Base-by-base conservation (phyloP, 257 asterid genomes). In the Solanum virginianum region DNA sequence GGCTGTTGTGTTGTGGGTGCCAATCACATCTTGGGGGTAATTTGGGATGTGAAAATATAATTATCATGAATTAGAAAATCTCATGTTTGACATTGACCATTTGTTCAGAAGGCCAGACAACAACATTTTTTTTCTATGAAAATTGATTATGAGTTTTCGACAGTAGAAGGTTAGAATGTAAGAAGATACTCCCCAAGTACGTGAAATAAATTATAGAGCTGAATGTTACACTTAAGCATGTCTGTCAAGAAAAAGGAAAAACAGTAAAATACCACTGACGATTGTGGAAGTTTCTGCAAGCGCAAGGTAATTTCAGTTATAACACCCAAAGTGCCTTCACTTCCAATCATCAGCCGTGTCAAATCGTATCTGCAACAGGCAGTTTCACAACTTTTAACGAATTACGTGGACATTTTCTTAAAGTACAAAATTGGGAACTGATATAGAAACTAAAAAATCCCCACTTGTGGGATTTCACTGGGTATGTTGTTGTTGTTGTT, bases 261-360 rank as follows among this genome's bases (percentile, higher is more conserved):
- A 69, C 83, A 79, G 14, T 83, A 69, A 85, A 87, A 65, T 94
- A 96, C 99, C 98, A 97, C 98, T 9, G 99, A 94, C 43, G 88
- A 47, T 85, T 92, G 90, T 60, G 99, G 98, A 85, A 95, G 93
- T 91, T 89, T 95, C 89, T 97, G 99, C 89, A 97, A 93, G 74
- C 99, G 98, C 90, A 97, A 82, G 75, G 99, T 97, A 85, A 95
- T 94, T 90, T 93, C 99, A 12, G 99, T 93, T 87, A 97, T 94
- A 83, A 97, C 96, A 80, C 99, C 99, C 90, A 97, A 80, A 62
- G 99, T 97, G 85, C 99, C 99, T 93, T 97, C 99, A 88, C 98
- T 97, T 87, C 98, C 99, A 88, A 97, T 97, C 86, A 97, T 74
- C 80, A 97, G 91, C 85, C 99, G 98, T 10, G 99, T 94, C 86